Conservation (phyloP, 2,329 filamentous ascomycete species). For the Clathrospora elynae region DNA sequence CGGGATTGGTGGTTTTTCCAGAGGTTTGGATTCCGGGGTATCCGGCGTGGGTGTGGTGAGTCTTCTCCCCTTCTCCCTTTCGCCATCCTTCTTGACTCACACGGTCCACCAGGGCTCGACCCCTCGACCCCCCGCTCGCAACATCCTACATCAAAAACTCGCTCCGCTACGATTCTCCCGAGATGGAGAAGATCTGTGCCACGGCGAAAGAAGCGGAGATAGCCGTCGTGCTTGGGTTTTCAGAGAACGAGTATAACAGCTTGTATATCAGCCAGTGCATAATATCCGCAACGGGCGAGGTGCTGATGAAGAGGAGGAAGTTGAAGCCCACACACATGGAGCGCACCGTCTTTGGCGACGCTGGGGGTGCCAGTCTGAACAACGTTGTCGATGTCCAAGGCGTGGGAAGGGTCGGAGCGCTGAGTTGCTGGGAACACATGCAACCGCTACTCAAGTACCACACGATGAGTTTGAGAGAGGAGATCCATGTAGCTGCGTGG, state of each 20-base stretch:
- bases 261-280: constrained; percentile 51
- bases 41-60: constrained; percentile 50
- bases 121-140: constrained; percentile 50
- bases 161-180: constrained; percentile 46
- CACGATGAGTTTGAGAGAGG: constrained; percentile 47
- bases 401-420: constrained; percentile 38
- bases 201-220: constrained; percentile 43
- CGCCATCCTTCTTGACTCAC: constrained; percentile 5
- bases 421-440: constrained; percentile 52
- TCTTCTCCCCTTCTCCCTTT: constrained; percentile 29
- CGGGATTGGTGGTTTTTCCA: constrained; percentile 58
- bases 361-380: constrained; percentile 38
- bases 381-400: constrained; percentile 43
- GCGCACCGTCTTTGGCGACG: constrained; percentile 52
- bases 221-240: constrained; percentile 49
- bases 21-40: constrained; percentile 56
- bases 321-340: constrained; percentile 54
- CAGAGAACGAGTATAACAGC: constrained; percentile 45
- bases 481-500: constrained; percentile 51
- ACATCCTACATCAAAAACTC: constrained; percentile 54
- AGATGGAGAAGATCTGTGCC: constrained; percentile 52
- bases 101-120: constrained; percentile 41
- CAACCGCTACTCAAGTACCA: constrained; percentile 52
- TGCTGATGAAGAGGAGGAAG: constrained; percentile 49
- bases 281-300: constrained; percentile 41